Conservation (phyloP, 495 filamentous ascomycete genomes). For the Podospora pseudoanserina region DNA sequence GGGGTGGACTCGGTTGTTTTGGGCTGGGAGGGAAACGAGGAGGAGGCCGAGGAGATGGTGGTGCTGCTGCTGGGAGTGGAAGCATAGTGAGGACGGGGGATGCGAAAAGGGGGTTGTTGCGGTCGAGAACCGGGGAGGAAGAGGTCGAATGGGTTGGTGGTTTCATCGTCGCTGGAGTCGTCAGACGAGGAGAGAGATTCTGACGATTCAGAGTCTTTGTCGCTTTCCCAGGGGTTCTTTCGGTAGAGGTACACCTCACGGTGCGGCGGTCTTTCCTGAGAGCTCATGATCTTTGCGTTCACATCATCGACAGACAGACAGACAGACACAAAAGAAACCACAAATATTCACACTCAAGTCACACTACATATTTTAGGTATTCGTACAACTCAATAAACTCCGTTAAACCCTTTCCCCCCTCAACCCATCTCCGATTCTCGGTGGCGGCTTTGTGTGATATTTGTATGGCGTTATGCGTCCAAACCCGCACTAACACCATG, state of each 20-base stretch:
- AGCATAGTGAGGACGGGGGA: conserved; percentile 15
- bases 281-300: background rate
- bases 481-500: background rate
- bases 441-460: background rate
- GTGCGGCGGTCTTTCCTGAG: background rate
- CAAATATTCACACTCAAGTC: background rate
- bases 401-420: background rate
- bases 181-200: background rate
- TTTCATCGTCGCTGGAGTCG: conserved; percentile 14
- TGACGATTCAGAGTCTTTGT: background rate
- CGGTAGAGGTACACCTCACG: background rate
- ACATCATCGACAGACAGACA: background rate
- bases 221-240: background rate
- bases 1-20: conserved; percentile 18
- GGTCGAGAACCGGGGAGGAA: conserved; percentile 39
- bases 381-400: background rate
- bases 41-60: background rate
- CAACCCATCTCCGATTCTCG: background rate
- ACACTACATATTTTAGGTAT: background rate
- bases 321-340: background rate
- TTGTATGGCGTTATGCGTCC: background rate
- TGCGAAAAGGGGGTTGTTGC: conserved; percentile 34
- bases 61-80: background rate
- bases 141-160: conserved; percentile 42
- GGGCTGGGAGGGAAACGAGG: background rate